These are phyloP conservation scores for Physocladia obscura DNA, from an alignment of 192 early-diverging fungal genomes.

Conservation along the genomic window DNA sequence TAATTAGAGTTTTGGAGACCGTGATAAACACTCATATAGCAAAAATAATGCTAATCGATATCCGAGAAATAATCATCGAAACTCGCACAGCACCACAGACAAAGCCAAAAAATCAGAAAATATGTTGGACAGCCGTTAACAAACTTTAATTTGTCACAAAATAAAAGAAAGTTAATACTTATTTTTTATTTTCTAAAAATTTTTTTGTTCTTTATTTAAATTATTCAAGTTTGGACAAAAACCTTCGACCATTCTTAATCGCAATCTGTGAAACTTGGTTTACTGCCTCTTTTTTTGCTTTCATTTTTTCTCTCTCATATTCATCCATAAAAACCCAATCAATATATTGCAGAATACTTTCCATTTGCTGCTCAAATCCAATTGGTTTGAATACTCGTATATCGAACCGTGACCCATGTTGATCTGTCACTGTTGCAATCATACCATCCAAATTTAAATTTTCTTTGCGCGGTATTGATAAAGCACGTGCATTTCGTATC, in stretches of 20 bases:
- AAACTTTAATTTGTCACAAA: not conserved
- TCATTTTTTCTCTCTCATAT: not conserved
- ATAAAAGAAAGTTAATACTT: not conserved
- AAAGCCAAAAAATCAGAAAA: too few relatives aligned
- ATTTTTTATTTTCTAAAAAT: not conserved
- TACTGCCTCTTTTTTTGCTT: not conserved
- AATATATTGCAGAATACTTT: not conserved
- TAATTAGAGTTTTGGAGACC: not conserved
- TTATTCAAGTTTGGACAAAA: not conserved
- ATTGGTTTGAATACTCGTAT: slow-evolving; percentile 4
- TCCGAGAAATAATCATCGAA: not conserved
- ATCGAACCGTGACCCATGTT: not conserved
- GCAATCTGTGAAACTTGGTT: not conserved
- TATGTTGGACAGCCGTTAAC: too few relatives aligned
- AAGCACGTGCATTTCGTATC: not conserved
- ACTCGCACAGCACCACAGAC: too few relatives aligned
- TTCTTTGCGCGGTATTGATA: not conserved
- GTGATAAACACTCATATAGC: not conserved
- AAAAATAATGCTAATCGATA: not conserved
- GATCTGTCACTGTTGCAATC: not conserved
- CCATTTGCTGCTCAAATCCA: slow-evolving; percentile 9
- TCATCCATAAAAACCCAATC: not conserved
- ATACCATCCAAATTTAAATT: not conserved
- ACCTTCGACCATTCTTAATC: not conserved
- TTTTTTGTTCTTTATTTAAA: not conserved